These are phyloP conservation scores for Prunus yedoensis DNA, from an alignment of 331 rosid genomes.

Conservation along the genomic window DNA sequence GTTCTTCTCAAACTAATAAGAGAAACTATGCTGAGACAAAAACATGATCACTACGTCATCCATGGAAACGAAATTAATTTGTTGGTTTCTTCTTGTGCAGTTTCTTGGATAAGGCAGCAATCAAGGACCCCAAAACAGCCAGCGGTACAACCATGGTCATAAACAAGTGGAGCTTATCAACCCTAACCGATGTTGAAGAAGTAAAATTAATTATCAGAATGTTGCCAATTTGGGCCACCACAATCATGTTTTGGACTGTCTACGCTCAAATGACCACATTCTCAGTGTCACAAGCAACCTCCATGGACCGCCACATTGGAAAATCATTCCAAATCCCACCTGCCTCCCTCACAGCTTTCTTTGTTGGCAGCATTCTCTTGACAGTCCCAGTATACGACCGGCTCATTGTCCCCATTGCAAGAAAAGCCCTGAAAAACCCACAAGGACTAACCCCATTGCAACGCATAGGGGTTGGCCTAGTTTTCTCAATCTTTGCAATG, in stretches of 20 bases:
- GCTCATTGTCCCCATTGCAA: constrained; percentile 45
- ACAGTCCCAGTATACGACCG: constrained; percentile 78
- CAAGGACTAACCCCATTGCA: constrained; percentile 79
- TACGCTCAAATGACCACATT: constrained; percentile 92
- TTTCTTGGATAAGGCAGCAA: constrained; percentile 86
- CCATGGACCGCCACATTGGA: constrained; percentile 78
- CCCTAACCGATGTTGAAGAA: constrained; percentile 82
- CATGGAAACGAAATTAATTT: background rate
- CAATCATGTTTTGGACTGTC: constrained; percentile 77
- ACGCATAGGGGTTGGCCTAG: constrained; percentile 73
- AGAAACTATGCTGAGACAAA: background rate
- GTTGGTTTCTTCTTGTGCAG: constrained; percentile 30
- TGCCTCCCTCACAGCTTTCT: constrained; percentile 72
- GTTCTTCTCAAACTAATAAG: background rate
- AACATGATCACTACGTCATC: background rate
- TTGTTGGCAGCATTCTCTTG: constrained; percentile 74
- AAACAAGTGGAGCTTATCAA: constrained; percentile 65
- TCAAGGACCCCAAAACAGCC: constrained; percentile 33
- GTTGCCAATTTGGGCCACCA: constrained; percentile 95
- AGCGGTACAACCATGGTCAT: constrained; percentile 6
- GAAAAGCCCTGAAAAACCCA: constrained; percentile 53
- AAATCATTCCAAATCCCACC: constrained; percentile 69
- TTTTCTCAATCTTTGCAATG: constrained; percentile 63
- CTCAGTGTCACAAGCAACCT: constrained; percentile 88
- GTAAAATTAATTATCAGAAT: constrained; percentile 69